phyloP scores from a whole-genome alignment of 805 yeast genomes.

The Starmerella apis region DNA sequence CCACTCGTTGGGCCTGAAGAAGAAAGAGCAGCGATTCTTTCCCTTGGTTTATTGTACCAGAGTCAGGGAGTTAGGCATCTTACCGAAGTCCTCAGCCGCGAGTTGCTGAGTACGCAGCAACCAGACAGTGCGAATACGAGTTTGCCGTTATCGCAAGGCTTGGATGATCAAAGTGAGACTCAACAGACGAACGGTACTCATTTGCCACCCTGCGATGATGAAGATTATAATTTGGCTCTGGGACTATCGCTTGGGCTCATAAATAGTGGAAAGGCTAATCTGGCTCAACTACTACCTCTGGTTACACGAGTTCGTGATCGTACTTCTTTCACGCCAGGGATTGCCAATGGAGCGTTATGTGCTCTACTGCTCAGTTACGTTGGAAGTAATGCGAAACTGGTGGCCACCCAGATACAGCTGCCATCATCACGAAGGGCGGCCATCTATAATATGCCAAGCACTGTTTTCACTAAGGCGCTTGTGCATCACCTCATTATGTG shows the following conservation, averaged over 20 bases:
- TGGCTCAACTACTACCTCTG: constrained; percentile 47
- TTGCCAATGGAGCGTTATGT: constrained; percentile 50
- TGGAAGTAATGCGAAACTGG: constrained; percentile 47
- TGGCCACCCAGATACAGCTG: constrained; percentile 52
- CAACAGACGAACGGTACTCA: background rate
- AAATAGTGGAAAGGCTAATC: constrained; percentile 50
- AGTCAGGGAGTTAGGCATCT: constrained; percentile 74
- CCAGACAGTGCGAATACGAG: background rate
- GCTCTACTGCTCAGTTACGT: constrained; percentile 67
- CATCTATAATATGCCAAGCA: constrained; percentile 70
- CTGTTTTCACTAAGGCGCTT: constrained; percentile 53
- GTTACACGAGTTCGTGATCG: constrained; percentile 31
- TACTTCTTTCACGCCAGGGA: constrained; percentile 7
- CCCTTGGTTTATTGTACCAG: constrained; percentile 74
- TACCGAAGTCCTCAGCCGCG: constrained; percentile 68
- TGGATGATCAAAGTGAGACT: background rate
- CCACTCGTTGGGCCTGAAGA: constrained; percentile 72
- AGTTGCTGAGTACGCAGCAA: constrained; percentile 34
- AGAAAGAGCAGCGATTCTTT: constrained; percentile 84
- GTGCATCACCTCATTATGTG: constrained; percentile 61
- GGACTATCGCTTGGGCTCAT: constrained; percentile 82
- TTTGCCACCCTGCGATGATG: constrained; percentile 47
- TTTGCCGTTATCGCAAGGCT: background rate
- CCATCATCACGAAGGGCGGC: constrained; percentile 51
- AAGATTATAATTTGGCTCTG: constrained; percentile 29